phyloP scores from a whole-genome alignment of 1,284 basidiomycete species.

The Phlebopus sp. region DNA sequence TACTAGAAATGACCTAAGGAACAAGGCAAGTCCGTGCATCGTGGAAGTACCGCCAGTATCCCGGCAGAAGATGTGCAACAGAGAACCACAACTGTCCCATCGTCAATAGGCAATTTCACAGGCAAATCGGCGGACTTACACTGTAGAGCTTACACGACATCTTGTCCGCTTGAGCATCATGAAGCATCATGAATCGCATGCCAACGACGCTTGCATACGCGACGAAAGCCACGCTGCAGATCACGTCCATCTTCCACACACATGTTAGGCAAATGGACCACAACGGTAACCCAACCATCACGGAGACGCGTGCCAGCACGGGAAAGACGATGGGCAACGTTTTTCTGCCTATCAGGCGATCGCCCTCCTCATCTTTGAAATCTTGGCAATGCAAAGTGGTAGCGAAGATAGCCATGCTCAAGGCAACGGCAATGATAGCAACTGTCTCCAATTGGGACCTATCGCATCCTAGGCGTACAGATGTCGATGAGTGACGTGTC shows the following conservation, averaged over 20 bases:
- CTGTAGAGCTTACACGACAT: constrained; percentile 34
- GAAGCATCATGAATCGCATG: constrained; percentile 26
- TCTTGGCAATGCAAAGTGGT: constrained; percentile 43
- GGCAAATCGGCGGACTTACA: constrained; percentile 16
- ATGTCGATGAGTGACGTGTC: neutral
- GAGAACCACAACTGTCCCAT: constrained; percentile 30
- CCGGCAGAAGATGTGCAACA: constrained; percentile 31
- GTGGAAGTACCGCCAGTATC: constrained; percentile 31
- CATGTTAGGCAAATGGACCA: constrained; percentile 30
- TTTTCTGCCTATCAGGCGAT: constrained; percentile 31
- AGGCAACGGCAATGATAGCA: constrained; percentile 23
- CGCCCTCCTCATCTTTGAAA: constrained; percentile 40
- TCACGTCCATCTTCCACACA: constrained; percentile 24
- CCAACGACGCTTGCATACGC: constrained; percentile 31
- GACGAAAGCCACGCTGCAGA: constrained; percentile 28
- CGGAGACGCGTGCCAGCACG: constrained; percentile 25
- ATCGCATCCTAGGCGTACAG: constrained; percentile 21
- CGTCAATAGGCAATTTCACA: neutral
- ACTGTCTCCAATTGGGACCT: constrained; percentile 23
- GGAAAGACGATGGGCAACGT: constrained; percentile 39
- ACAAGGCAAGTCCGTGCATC: constrained; percentile 13
- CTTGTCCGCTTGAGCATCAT: constrained; percentile 26
- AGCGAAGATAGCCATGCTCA: constrained; percentile 27
- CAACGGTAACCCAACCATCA: constrained; percentile 27
- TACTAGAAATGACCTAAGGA: neutral